These are phyloP conservation scores for Zygosaccharomyces pseudobailii DNA, from an alignment of 1,139 yeast genomes.

Conservation along the genomic window DNA sequence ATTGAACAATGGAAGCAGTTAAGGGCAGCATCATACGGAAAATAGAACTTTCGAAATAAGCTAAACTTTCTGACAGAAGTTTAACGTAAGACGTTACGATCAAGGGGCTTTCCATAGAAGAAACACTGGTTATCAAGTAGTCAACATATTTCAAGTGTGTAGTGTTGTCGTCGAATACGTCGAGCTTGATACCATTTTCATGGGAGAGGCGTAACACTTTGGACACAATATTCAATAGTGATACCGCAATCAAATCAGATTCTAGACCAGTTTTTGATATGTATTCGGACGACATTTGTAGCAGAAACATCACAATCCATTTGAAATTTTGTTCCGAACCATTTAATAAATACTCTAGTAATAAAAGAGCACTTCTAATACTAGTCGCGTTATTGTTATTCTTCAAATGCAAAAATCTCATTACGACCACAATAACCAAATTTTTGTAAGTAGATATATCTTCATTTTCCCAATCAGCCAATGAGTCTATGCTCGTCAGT, in stretches of 20 bases:
- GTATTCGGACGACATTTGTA: constrained; percentile 33
- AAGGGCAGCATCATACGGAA: constrained; percentile 32
- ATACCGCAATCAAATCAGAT: constrained; percentile 31
- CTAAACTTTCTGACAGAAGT: constrained; percentile 31
- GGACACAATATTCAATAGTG: constrained; percentile 31
- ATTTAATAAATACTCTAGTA: constrained; percentile 45
- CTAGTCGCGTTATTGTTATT: constrained; percentile 32
- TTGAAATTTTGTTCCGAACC: constrained; percentile 54
- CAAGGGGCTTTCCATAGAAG: constrained; percentile 29
- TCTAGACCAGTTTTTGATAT: constrained; percentile 25
- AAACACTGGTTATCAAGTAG: constrained; percentile 32
- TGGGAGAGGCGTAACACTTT: constrained; percentile 32
- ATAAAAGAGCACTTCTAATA: constrained; percentile 38
- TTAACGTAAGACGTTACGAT: constrained; percentile 32
- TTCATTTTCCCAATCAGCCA: constrained; percentile 37
- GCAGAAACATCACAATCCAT: constrained; percentile 35
- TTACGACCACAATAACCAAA: constrained; percentile 45
- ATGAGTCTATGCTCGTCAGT: constrained; percentile 45
- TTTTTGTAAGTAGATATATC: constrained; percentile 61
- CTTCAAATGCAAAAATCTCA: constrained; percentile 40
- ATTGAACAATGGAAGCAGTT: constrained; percentile 32
- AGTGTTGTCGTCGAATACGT: constrained; percentile 32
- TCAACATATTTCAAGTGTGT: constrained; percentile 34
- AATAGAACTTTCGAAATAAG: constrained; percentile 30
- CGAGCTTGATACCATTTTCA: constrained; percentile 28